These are phyloP conservation scores for Neofusicoccum umdonicola DNA, from an alignment of 2,329 filamentous ascomycete genomes.

Conservation along the genomic window DNA sequence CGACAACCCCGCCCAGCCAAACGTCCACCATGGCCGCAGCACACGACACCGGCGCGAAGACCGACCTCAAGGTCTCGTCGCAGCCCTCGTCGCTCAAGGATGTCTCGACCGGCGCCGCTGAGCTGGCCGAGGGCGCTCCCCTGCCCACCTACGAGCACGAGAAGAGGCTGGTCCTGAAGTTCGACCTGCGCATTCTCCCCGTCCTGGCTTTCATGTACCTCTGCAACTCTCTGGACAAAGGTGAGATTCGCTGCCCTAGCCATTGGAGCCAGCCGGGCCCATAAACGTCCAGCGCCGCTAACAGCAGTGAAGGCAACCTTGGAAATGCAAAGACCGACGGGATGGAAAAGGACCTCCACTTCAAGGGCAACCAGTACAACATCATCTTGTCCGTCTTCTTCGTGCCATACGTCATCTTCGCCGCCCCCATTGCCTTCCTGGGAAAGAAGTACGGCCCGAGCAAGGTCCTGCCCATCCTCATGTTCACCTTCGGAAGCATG, in stretches of 20 bases:
- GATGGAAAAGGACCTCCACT: slow-evolving; percentile 54
- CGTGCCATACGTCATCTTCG: slow-evolving; percentile 69
- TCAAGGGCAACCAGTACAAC: slow-evolving; percentile 66
- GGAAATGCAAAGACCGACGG: slow-evolving; percentile 47
- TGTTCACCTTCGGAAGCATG: slow-evolving; percentile 65
- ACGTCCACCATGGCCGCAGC: not conserved
- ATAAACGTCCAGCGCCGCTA: slow-evolving; percentile 20
- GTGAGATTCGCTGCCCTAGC: not conserved
- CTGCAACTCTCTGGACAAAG: slow-evolving; percentile 40
- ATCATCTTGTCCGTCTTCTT: slow-evolving; percentile 71
- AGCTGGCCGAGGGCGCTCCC: not conserved
- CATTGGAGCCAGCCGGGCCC: too few species aligned
- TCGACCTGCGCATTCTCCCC: slow-evolving; percentile 56
- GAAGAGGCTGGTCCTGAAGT: slow-evolving; percentile 51
- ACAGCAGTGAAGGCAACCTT: slow-evolving; percentile 30
- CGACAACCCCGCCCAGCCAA: not conserved
- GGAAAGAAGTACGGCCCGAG: slow-evolving; percentile 67
- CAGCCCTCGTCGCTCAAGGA: slow-evolving; percentile 14
- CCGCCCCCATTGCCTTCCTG: slow-evolving; percentile 63
- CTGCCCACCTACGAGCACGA: slow-evolving; percentile 22
- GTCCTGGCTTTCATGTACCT: slow-evolving; percentile 61
- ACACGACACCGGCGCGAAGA: slow-evolving; percentile 1
- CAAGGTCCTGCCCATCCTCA: slow-evolving; percentile 63
- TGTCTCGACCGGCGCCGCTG: not conserved
- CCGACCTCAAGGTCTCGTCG: slow-evolving; percentile 9